Base-by-base conservation (phyloP, 306 rosid species). In the Begonia loranthoides region DNA sequence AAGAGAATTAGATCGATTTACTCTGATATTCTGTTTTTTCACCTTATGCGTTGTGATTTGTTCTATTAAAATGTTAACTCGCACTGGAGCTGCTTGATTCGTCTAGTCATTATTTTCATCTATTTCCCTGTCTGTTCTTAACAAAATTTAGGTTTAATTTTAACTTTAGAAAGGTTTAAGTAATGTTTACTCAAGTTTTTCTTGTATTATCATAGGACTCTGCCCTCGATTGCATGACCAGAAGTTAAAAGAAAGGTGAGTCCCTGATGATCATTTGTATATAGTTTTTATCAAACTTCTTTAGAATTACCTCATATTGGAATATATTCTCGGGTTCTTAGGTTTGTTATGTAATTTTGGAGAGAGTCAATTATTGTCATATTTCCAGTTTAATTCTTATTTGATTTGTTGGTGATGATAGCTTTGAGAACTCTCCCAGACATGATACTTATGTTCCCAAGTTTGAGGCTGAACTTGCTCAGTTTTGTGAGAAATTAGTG, bases 401-500 rank as follows among this genome's bases (percentile, higher is more conserved):
- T 55, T 59, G 55, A 62, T 38, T 51, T 61, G 44, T 56, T 61
- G 41, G 10, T 65, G 56, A 54, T 66, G 59, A 57, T 74, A 90
- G 99, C 71, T 90, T 90, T 66, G 99, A 86, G 76, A 73, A 73
- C 24, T 90, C 95, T 49, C 93, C 99, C 13, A 80, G 94, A 65
- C 99, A 90, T 63, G 93, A 79, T 56, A 78, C 77, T 5, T 80
- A 47, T 13, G 92, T 86, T 51, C 87, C 87, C 24, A 90, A 75
- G 69, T 90, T 90, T 69, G 99, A 90, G 70, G 94, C 86, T 7
- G 99, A 90, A 54, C 99, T 90, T 54, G 59, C 82, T 66, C 99
- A 83, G 65, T 86, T 82, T 71, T 90, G 95, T 57, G 99, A 86
- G 73, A 90, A 86, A 73, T 50, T 90, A 94, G 99, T 90, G 64